A percentile compares a stretch with the other conserved stretches of the same genome.
These are phyloP conservation scores for Diospyros kaki DNA, from an alignment of 148 eudicot genomes.

Conservation along the genomic window DNA sequence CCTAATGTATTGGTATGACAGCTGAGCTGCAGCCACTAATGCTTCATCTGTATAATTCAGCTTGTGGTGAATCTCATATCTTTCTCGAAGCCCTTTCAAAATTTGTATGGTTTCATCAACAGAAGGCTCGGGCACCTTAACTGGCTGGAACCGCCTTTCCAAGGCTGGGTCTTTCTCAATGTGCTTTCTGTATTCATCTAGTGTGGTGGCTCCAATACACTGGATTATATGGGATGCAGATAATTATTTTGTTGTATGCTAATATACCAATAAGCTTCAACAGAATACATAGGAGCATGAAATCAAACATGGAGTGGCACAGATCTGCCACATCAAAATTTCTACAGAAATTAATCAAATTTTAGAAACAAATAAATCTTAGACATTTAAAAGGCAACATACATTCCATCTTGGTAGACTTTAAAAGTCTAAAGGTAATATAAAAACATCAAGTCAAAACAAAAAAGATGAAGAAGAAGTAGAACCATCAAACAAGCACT, in stretches of 20 bases:
- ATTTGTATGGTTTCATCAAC: constrained; percentile 90
- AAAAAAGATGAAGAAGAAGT: too few species aligned
- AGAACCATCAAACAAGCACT: too few species aligned
- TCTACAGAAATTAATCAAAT: not conserved
- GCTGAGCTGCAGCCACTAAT: constrained; percentile 72
- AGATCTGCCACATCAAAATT: not conserved
- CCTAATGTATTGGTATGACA: constrained; percentile 86
- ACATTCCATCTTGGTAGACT: too few species aligned
- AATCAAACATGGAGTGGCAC: not conserved
- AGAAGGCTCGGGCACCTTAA: constrained; percentile 90
- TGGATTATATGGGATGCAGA: constrained; percentile 20
- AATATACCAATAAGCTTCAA: not conserved
- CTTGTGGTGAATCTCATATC: constrained; percentile 91
- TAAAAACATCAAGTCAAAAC: not conserved
- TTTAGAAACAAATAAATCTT: not conserved
- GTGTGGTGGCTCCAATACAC: constrained; percentile 98
- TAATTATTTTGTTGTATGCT: not conserved
- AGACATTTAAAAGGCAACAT: too few species aligned
- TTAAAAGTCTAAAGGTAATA: not conserved
- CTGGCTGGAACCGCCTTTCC: constrained; percentile 96
- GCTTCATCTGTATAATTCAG: constrained; percentile 88
- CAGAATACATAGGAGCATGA: not conserved
- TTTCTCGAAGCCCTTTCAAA: constrained; percentile 79
- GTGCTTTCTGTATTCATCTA: constrained; percentile 92
- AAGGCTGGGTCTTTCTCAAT: constrained; percentile 94